phyloP scores from a whole-genome alignment of 352 stramenopile species.

The Hyaloperonospora arabidopsidis region DNA sequence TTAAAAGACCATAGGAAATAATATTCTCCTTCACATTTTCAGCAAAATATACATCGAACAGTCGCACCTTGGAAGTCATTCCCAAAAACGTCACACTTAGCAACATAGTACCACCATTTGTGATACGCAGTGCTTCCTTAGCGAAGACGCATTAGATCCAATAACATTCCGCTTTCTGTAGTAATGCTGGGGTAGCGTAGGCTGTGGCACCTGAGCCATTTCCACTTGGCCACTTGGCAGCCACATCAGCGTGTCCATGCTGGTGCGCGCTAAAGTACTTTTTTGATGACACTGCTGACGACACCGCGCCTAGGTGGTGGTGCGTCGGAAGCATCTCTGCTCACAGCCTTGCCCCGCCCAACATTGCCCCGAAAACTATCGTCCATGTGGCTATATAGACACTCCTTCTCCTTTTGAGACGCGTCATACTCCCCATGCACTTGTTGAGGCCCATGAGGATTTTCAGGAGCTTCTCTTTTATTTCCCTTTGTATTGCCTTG shows the following conservation, averaged over 20 bases:
- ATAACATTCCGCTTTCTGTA: background rate
- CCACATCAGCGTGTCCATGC: no score
- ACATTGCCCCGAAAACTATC: background rate
- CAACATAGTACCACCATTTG: background rate
- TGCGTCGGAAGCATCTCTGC: background rate
- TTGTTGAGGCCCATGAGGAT: background rate
- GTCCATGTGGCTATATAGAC: background rate
- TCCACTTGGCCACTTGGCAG: no score
- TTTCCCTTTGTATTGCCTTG: background rate
- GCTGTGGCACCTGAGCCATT: no score
- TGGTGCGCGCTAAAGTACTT: background rate
- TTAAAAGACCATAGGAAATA: constrained; percentile 15
- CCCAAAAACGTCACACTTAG: background rate
- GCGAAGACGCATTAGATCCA: background rate
- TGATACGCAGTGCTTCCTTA: background rate
- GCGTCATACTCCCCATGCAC: background rate
- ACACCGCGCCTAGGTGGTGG: background rate
- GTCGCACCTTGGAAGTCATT: background rate
- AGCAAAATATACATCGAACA: background rate
- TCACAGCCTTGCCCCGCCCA: background rate
- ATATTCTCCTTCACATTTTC: constrained; percentile 15
- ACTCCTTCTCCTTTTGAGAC: background rate
- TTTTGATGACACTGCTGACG: background rate
- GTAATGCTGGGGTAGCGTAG: background rate
- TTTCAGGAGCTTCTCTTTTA: background rate